A percentile compares a stretch with the other conserved stretches of the same genome.
These are phyloP conservation scores for Talaromyces sp. DNA, from an alignment of 2,329 filamentous ascomycete species.

Conservation along the genomic window DNA sequence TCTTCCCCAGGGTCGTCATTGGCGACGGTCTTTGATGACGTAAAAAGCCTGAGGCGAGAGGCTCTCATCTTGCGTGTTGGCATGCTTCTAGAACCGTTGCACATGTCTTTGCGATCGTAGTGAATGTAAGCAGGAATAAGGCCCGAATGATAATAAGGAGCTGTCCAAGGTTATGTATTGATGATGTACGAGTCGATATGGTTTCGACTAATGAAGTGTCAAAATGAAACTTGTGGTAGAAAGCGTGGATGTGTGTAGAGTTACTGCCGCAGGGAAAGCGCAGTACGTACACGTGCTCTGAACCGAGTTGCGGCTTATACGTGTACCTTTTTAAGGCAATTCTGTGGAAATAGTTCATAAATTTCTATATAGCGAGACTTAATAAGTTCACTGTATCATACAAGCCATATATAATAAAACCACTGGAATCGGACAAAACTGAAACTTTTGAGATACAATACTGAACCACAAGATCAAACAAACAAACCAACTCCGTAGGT, in stretches of 20 bases:
- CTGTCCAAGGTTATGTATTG: not conserved
- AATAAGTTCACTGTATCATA: slow-evolving; percentile 1
- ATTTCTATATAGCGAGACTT: not conserved
- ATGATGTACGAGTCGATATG: not conserved
- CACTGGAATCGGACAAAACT: slow-evolving; percentile 13
- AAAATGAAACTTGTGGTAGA: not conserved
- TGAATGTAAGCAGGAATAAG: not conserved
- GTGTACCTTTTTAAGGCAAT: not conserved
- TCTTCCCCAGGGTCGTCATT: slow-evolving; percentile 15
- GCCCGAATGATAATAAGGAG: not conserved
- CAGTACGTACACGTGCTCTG: not conserved
- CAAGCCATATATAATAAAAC: not conserved
- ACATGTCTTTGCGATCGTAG: not conserved
- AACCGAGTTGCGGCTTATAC: not conserved
- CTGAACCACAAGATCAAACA: not conserved
- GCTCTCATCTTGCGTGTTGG: slow-evolving; percentile 17
- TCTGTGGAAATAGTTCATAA: not conserved
- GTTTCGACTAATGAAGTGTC: not conserved
- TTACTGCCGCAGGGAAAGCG: not conserved
- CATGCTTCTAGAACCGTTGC: slow-evolving; percentile 17
- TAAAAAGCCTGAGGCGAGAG: slow-evolving; percentile 21
- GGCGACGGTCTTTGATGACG: slow-evolving; percentile 17
- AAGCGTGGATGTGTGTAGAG: not conserved
- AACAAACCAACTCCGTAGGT: slow-evolving; percentile 16
- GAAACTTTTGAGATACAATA: slow-evolving; percentile 10